Evolutionary conservation across 2,329 filamentous ascomycete species (phyloP).

Genomic region (Xylariaceae sp.): DNA sequence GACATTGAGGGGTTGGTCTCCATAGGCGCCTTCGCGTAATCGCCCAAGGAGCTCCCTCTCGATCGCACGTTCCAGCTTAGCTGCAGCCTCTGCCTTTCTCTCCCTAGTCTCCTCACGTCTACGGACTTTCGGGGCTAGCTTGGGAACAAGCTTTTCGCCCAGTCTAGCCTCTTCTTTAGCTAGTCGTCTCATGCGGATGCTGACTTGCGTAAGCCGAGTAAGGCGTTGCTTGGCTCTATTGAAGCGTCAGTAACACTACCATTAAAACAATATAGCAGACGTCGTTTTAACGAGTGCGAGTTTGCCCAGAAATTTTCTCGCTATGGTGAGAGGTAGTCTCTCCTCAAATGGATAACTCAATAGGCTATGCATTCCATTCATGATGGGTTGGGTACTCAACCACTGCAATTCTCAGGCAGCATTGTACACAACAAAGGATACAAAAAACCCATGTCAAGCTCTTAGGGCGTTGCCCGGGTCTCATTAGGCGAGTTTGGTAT

Average conservation of each 20-base stretch:
- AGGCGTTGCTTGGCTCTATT: constrained; percentile 79
- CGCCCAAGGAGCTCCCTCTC: constrained; percentile 94
- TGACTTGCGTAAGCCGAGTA: constrained; percentile 81
- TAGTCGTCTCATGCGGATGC: constrained; percentile 78
- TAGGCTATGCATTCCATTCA: too few species aligned
- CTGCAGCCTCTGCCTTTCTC: constrained; percentile 79
- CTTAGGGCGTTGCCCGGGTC: too few species aligned
- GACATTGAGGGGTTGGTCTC: constrained; percentile 92
- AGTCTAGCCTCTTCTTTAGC: constrained; percentile 88
- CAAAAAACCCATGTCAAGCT: too few species aligned
- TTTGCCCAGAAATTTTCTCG: not conserved
- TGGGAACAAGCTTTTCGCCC: constrained; percentile 86
- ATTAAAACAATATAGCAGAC: not conserved
- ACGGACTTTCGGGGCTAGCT: constrained; percentile 88
- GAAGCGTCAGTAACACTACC: constrained; percentile 59
- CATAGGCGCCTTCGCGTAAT: constrained; percentile 90
- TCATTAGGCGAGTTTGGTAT: too few species aligned
- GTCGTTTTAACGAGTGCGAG: too few species aligned
- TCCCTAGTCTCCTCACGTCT: constrained; percentile 78
- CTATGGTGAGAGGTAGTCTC: not conserved
- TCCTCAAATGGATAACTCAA: too few species aligned
- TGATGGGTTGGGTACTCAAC: too few species aligned
- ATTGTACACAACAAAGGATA: too few species aligned
- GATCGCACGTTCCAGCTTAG: constrained; percentile 94
- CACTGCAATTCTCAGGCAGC: too few species aligned